These are phyloP conservation scores for Nematodospora anomalae DNA, from an alignment of 1,139 yeast genomes.

Conservation along the genomic window DNA sequence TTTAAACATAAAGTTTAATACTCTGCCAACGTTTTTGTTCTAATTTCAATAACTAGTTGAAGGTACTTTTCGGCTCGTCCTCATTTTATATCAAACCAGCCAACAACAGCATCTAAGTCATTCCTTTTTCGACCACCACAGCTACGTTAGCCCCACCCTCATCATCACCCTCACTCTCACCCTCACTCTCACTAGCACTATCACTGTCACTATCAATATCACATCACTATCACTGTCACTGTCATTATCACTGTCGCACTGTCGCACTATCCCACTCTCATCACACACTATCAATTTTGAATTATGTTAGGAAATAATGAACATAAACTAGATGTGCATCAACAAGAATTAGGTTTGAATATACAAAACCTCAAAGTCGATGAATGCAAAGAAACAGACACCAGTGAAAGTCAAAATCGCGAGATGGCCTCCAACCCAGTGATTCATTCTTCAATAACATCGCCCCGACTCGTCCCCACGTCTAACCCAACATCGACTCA, in stretches of 20 bases:
- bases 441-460: constrained; percentile 3
- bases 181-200: too few relatives aligned
- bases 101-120: too few relatives aligned
- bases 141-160: not conserved
- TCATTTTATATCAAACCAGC: too few relatives aligned
- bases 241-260: too few relatives aligned
- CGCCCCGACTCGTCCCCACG: too few relatives aligned
- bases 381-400: not conserved
- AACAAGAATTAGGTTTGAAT: constrained; percentile 4
- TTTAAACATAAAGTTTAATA: too few relatives aligned
- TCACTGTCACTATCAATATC: too few relatives aligned
- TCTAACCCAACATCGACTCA: constrained; percentile 15
- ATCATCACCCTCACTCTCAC: not conserved
- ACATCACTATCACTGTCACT: too few relatives aligned
- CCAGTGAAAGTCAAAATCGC: not conserved
- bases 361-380: constrained; percentile 4
- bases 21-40: too few relatives aligned
- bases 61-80: too few relatives aligned
- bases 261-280: constrained; percentile 1
- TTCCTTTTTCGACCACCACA: not conserved
- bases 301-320: not conserved
- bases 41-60: too few relatives aligned
- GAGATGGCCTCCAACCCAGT: not conserved
- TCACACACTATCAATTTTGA: not conserved
- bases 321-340: not conserved